Evolutionary conservation across 2,329 filamentous ascomycete species (phyloP), one percentile per base, ranked within the genome.

Genomic region (Didymella exigua): DNA sequence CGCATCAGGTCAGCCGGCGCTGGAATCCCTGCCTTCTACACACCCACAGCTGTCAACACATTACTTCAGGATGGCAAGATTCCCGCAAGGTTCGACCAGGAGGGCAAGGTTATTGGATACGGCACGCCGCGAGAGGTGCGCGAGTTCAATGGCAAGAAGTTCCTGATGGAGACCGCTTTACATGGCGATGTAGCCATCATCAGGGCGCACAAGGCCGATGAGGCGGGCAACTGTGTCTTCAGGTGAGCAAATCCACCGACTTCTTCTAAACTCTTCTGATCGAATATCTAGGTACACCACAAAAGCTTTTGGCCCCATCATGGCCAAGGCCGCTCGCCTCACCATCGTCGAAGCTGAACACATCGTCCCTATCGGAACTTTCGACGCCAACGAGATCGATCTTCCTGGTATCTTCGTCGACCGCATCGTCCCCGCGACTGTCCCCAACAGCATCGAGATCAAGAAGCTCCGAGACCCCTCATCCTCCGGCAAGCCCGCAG

Each of bases 341-440:
- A 96, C 91, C 62, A 96, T 96, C 65, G 92, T 96, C 59, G 92
- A 96, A 80, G 92, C 92, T n/a, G 92, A 96, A 77, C 83, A 96
- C 71, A 96, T 96, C 58, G 92, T 96, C 52, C 90, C 96, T 77
- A 87, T 89, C 1, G 92, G 92, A 54, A 89, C 91, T 73, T 93
- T 96, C 66, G 79, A 91, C 5, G 89, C 92, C 16, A 90, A 91
- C 72, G 83, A 90, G 8, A 88, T 96, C 23, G 90, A 96, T 75
- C 83, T 96, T 29, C 91, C 92, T 0, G 92, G 92, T 30, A 96
- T 96, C 77, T 96, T 96, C 74, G 91, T 96, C 72, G 91, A 91
- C 81, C 86, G 90, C 56, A 90, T 96, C 51, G 88, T 96, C 63
- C 89, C 93, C 77, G 88, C 88, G 74, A 93, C 87, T 0, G 79